phyloP scores from a whole-genome alignment of 768 basidiomycete species.

The Boletus insuetus region DNA sequence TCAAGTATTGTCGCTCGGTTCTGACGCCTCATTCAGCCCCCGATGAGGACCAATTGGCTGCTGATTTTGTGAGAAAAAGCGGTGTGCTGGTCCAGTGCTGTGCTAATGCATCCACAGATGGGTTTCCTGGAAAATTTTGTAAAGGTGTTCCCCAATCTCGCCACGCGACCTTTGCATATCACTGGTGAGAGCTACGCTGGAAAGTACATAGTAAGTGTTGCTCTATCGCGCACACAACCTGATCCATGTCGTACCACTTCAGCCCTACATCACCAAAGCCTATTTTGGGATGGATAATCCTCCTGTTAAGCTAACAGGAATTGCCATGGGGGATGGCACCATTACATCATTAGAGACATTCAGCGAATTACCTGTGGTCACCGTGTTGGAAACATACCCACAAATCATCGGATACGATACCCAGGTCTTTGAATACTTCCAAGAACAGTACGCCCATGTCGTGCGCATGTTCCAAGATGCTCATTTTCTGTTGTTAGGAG shows the following conservation, averaged over 20 bases:
- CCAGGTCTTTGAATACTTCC: conserved; percentile 66
- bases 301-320: conserved; percentile 62
- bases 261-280: conserved; percentile 75
- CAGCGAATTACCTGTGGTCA: conserved; percentile 52
- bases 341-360: conserved; percentile 49
- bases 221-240: conserved; percentile 25
- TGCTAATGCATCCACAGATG: conserved; percentile 41
- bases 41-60: conserved; percentile 63
- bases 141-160: conserved; percentile 68
- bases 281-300: conserved; percentile 60
- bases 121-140: conserved; percentile 69
- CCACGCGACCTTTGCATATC: conserved; percentile 62
- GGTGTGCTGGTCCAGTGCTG: background rate
- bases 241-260: conserved; percentile 17
- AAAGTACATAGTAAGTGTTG: conserved; percentile 52
- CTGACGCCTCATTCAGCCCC: conserved; percentile 35
- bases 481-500: conserved; percentile 37
- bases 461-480: background rate
- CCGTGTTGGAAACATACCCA: conserved; percentile 68
- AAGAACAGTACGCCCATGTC: conserved; percentile 50
- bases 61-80: conserved; percentile 37
- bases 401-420: conserved; percentile 71
- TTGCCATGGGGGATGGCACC: conserved; percentile 68
- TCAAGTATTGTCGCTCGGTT: background rate
- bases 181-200: conserved; percentile 77